These are phyloP conservation scores for Pseudotulostoma volvatum DNA, from an alignment of 495 filamentous ascomycete species.

Conservation along the genomic window DNA sequence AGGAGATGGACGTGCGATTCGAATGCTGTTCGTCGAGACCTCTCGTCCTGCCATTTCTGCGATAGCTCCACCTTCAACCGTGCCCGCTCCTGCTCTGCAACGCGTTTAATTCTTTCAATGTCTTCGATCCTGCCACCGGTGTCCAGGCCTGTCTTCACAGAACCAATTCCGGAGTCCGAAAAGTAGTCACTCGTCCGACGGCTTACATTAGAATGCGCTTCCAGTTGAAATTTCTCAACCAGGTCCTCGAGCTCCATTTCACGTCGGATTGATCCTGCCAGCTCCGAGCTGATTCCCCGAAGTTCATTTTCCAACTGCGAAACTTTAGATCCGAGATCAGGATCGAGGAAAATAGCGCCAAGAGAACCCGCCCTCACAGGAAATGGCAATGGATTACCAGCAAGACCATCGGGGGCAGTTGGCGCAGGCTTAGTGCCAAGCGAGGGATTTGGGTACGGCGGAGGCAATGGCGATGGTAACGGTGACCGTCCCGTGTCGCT, in stretches of 20 bases:
- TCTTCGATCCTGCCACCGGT: conserved; percentile 66
- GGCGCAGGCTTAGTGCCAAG: conserved; percentile 19
- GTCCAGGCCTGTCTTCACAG: conserved; percentile 53
- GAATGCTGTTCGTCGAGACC: conserved; percentile 50
- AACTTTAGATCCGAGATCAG: conserved; percentile 35
- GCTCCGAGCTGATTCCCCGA: conserved; percentile 77
- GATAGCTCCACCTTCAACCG: conserved; percentile 70
- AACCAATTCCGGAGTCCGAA: conserved; percentile 85
- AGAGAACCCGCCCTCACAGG: conserved; percentile 21
- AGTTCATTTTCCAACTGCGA: conserved; percentile 83
- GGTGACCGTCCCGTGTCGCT: conserved; percentile 46
- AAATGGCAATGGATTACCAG: conserved; percentile 20
- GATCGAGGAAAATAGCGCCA: conserved; percentile 21
- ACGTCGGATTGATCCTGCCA: conserved; percentile 79
- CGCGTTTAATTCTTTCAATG: conserved; percentile 64
- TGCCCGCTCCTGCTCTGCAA: conserved; percentile 82
- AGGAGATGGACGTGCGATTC: conserved; percentile 70
- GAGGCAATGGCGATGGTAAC: conserved; percentile 39
- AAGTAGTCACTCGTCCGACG: conserved; percentile 94
- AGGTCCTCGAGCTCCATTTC: conserved; percentile 96
- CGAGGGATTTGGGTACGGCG: conserved; percentile 25
- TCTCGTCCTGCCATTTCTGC: conserved; percentile 71
- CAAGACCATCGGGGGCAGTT: conserved; percentile 22
- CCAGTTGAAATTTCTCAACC: conserved; percentile 68
- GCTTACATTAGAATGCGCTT: conserved; percentile 37